phyloP scores from a whole-genome alignment of 2,329 filamentous ascomycete genomes.

The Trichophyton schoenleinii region DNA sequence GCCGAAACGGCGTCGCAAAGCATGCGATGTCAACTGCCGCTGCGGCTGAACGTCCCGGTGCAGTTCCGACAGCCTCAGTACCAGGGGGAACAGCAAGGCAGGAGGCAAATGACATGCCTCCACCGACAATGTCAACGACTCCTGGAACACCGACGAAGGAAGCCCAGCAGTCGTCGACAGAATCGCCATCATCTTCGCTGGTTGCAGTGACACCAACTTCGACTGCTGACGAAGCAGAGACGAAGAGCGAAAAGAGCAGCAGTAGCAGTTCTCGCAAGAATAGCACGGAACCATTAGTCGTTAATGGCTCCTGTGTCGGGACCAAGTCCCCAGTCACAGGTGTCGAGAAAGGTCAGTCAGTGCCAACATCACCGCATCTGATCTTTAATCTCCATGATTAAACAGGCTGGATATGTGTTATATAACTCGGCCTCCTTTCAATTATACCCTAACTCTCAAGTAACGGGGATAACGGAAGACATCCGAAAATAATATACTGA shows the following conservation, averaged over 20 bases:
- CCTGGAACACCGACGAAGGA: background rate
- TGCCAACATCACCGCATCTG: background rate
- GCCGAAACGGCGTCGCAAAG: background rate
- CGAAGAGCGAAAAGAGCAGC: conserved; percentile 6
- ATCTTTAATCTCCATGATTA: background rate
- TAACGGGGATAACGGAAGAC: background rate
- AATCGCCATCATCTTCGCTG: background rate
- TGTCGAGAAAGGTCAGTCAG: background rate
- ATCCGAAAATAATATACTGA: background rate
- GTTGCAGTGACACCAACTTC: conserved; percentile 13
- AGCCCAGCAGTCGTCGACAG: background rate
- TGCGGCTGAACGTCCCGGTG: background rate
- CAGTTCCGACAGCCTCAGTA: too few species aligned
- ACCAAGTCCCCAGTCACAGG: conserved; percentile 10
- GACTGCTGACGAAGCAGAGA: conserved; percentile 13
- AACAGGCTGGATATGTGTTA: background rate
- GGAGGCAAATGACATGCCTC: background rate
- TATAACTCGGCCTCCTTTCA: background rate
- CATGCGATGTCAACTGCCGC: background rate
- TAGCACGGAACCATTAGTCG: conserved; percentile 22
- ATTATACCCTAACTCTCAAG: background rate
- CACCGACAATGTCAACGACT: background rate
- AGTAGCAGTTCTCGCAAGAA: conserved; percentile 8
- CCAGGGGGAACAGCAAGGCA: background rate
- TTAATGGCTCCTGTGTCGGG: conserved; percentile 23